Percentiles rank a stretch among this genome's conserved stretches.
Conservation (phyloP, 139 green algal genomes). For the Coelastrella sp. region DNA sequence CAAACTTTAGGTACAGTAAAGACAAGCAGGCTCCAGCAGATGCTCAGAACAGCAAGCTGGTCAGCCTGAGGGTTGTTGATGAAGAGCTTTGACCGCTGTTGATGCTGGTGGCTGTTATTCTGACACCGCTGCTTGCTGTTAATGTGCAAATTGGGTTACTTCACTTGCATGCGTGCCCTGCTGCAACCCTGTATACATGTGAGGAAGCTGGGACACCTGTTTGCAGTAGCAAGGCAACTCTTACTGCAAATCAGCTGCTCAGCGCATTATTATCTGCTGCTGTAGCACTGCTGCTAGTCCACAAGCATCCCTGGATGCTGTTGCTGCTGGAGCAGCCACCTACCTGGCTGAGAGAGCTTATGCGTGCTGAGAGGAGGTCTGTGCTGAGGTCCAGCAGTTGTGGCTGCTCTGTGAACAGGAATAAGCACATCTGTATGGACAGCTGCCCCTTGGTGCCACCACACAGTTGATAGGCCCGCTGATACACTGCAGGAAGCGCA, state of each 20-base stretch:
- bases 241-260: not conserved
- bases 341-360: not conserved
- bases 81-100: too few relatives aligned
- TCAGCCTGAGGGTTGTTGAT: too few relatives aligned
- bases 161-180: too few relatives aligned
- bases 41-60: too few relatives aligned
- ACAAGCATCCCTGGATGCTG: not conserved
- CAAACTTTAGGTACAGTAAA: too few relatives aligned
- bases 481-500: not conserved
- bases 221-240: too few relatives aligned
- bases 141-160: too few relatives aligned
- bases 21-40: too few relatives aligned
- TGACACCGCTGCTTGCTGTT: too few relatives aligned
- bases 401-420: slow-evolving; percentile 43
- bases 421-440: slow-evolving; percentile 19
- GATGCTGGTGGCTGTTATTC: too few relatives aligned
- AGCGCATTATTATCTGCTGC: not conserved
- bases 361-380: slow-evolving; percentile 9
- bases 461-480: not conserved
- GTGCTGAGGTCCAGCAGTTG: not conserved
- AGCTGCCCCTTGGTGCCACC: slow-evolving; percentile 12
- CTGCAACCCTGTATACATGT: too few relatives aligned
- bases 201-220: too few relatives aligned
- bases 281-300: not conserved
- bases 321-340: not conserved